phyloP scores from a whole-genome alignment of 2,329 filamentous ascomycete species.

The Fusarium bactridioides region DNA sequence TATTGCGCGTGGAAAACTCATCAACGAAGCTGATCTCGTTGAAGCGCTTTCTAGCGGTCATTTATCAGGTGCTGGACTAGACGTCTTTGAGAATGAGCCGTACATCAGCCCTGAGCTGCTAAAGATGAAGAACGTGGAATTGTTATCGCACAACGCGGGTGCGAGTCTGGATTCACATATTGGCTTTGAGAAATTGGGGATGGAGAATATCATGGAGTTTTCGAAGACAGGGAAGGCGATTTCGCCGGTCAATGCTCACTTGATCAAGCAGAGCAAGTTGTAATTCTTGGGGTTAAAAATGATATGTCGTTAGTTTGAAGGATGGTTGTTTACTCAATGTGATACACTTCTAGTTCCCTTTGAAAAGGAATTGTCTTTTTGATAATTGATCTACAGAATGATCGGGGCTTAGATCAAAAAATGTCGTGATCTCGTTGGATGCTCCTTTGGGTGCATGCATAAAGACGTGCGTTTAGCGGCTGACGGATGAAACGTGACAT shows the following conservation, averaged over 20 bases:
- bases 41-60: conserved; percentile 67
- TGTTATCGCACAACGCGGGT: conserved; percentile 39
- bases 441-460: not conserved
- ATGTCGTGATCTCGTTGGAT: not conserved
- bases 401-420: not conserved
- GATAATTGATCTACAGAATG: not conserved
- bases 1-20: conserved; percentile 75
- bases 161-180: conserved; percentile 39
- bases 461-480: conserved; percentile 20
- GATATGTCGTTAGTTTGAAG: not conserved
- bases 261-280: conserved; percentile 39
- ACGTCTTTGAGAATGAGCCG: conserved; percentile 78
- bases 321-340: not conserved
- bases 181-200: conserved; percentile 38
- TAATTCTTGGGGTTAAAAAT: not conserved
- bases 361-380: not conserved
- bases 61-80: conserved; percentile 71
- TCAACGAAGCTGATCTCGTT: conserved; percentile 75
- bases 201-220: conserved; percentile 40
- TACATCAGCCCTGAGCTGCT: conserved; percentile 38
- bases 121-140: conserved; percentile 40
- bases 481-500: conserved; percentile 7
- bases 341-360: not conserved
- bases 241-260: conserved; percentile 37
- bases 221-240: conserved; percentile 35